Base-by-base conservation (phyloP, 257 asterid species). In the Solanum bukasovii region DNA sequence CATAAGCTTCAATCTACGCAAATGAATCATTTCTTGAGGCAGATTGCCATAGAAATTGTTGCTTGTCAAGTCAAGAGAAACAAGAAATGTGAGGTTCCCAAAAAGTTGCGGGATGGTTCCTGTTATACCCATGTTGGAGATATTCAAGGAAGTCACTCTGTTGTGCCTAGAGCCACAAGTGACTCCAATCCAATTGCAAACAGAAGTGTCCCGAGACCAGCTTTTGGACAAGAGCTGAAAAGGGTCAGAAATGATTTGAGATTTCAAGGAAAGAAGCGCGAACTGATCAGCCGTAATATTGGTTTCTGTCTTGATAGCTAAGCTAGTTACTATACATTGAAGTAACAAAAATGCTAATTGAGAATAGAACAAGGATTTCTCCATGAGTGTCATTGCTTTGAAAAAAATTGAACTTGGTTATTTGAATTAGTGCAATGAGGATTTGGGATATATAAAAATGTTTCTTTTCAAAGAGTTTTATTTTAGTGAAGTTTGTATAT, bases 151-250 rank as follows among this genome's bases (percentile, higher is more conserved):
- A 70, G 79, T 86, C 2, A 86, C 84, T 72, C 88, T 46, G 0
- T 20, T 44, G 72, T 72, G 49, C 10, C 14, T 35, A 42, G 86
- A 63, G 83, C 81, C 88, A 34, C 88, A 88, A n/a, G 74, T 44
- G 59, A 88, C 90, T 65, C 90, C 88, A 1, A 61, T 75, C 90
- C 90, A 88, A 12, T 14, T 74, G 46, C 90, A 88, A n/a, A 79
- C 87, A n/a, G 84, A 67, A 73, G 83, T 75, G 23, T 16, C 71
- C 20, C 1, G 29, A 5, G 90, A 42, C 90, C 90, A 88, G 49
- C 65, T 88, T 9, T 49, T 86, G 16, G 67, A n/a, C 52, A 88
- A 35, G 40, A 86, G 63, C 23, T 67, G 42, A 25, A 63, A 6
- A 44, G 88, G 79, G 9, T 88, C 90, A 27, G 25, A 84, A 83